Evolutionary conservation across 2,329 filamentous ascomycete species (phyloP), one percentile per base, ranked within the genome.

Genomic region (Fusarium napiforme): DNA sequence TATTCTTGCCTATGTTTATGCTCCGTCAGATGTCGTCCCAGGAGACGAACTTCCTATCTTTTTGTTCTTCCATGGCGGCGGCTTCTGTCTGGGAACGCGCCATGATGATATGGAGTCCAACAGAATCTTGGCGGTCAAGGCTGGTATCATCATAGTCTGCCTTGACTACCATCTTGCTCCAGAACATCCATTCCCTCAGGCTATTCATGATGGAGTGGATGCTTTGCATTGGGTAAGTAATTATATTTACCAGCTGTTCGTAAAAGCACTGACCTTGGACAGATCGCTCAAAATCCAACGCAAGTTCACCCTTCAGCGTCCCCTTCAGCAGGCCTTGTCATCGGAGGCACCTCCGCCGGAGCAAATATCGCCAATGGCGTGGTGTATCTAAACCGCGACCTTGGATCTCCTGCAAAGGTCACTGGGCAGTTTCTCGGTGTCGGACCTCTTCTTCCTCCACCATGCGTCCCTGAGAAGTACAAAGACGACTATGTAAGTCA

Each of bases 241-340:
- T 7, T 21, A 15, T 16, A 6, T 2, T 2, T 9, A 6, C 8
- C 4, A 9, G 18, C 7, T 18, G 8, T n/a, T 21, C 2, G 23
- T 14, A 16, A 14, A 8, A 1, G 10, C 10, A 18, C 50, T 26
- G n/a, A n/a, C n/a, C n/a, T n/a, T n/a, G n/a, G n/a, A n/a, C n/a
- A n/a, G n/a, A n/a, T n/a, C n/a, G n/a, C n/a, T n/a, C n/a, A n/a
- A n/a, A n/a, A n/a, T n/a, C n/a, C n/a, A n/a, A n/a, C 19, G 5
- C 26, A 55, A n/a, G 5, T 30, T 30, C 50, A 55, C 26, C 19
- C 23, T 5, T 55, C 50, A 3, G 23, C 50, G 6, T 5, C 26
- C 8, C 23, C 36, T 30, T n/a, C 36, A 28, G 19, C 26, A 12
- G 50, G 50, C 8, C 19, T 55, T 1, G 18, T 55, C 19, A n/a